phyloP scores from a whole-genome alignment of 306 rosid genomes.

The Nissolia schottii region DNA sequence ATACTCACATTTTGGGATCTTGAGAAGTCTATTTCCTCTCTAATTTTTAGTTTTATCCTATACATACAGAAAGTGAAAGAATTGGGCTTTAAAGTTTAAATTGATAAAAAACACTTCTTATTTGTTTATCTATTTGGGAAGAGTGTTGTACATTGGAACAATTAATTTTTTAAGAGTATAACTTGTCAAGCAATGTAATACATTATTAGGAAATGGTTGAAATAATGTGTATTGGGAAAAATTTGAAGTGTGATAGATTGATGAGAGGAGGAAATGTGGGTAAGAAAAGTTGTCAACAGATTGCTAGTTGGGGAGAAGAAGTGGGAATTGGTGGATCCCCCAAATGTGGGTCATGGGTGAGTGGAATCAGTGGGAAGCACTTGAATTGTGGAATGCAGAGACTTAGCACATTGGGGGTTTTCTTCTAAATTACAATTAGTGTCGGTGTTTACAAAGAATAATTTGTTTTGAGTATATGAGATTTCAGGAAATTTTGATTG shows the following conservation, averaged over 20 bases:
- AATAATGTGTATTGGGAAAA: background rate
- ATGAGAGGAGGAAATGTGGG: background rate
- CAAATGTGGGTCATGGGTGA: background rate
- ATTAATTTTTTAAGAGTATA: background rate
- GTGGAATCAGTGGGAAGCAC: background rate
- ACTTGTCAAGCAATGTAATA: background rate
- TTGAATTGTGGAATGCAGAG: background rate
- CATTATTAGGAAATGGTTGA: slow-evolving; percentile 10
- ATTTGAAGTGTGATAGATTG: background rate
- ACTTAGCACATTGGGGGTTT: background rate
- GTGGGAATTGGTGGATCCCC: background rate
- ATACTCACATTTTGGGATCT: background rate
- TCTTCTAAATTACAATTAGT: background rate
- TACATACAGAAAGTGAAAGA: background rate
- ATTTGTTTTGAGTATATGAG: background rate
- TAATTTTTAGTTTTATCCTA: background rate
- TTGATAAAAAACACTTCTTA: background rate
- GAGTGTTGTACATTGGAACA: background rate
- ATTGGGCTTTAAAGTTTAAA: background rate
- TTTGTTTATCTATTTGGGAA: background rate
- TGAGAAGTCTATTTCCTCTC: background rate
- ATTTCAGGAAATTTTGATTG: slow-evolving; percentile 7
- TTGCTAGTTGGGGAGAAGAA: background rate
- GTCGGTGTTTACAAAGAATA: background rate
- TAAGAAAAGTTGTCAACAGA: background rate